phyloP scores from a whole-genome alignment of 2,329 filamentous ascomycete genomes.

The Rasamsonia emersonii region DNA sequence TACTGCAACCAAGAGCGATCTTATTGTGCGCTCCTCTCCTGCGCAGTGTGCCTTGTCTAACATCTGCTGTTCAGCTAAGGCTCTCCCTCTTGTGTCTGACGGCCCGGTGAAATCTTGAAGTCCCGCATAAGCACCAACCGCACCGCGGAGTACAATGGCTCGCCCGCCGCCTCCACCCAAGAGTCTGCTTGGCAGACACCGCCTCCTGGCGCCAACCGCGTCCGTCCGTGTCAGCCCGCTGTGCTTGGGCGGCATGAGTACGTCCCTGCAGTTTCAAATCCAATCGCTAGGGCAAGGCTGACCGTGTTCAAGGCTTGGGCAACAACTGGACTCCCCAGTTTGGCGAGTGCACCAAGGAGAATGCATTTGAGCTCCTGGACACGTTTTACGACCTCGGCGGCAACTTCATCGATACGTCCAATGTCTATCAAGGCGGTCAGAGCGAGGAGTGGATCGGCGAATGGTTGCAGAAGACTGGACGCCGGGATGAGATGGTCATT shows the following conservation, averaged over 20 bases:
- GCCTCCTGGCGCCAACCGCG: conserved; percentile 4
- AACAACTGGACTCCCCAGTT: conserved; percentile 17
- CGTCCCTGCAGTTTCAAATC: not conserved
- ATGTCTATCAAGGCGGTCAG: conserved; percentile 40
- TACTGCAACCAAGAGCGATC: too few species aligned
- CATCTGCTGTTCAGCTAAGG: too few species aligned
- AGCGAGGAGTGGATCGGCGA: conserved; percentile 43
- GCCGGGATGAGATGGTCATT: conserved; percentile 44
- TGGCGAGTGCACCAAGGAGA: conserved; percentile 39
- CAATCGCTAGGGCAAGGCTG: not conserved
- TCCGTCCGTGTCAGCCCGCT: conserved; percentile 5
- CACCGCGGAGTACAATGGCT: not conserved
- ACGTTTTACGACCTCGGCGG: conserved; percentile 40
- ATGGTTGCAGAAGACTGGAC: conserved; percentile 38
- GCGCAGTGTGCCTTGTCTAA: too few species aligned
- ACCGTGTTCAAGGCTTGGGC: conserved; percentile 13
- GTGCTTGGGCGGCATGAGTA: conserved; percentile 6
- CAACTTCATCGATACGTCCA: conserved; percentile 47
- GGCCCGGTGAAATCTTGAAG: too few species aligned
- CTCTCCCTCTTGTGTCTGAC: too few species aligned
- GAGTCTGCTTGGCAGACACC: conserved; percentile 4
- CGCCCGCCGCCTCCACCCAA: conserved; percentile 1
- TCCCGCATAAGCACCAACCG: too few species aligned
- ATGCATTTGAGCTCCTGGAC: conserved; percentile 39
- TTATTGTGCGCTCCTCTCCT: too few species aligned